Base-by-base conservation (phyloP, 2,329 filamentous ascomycete genomes). In the Aspergillus luchuensis region DNA sequence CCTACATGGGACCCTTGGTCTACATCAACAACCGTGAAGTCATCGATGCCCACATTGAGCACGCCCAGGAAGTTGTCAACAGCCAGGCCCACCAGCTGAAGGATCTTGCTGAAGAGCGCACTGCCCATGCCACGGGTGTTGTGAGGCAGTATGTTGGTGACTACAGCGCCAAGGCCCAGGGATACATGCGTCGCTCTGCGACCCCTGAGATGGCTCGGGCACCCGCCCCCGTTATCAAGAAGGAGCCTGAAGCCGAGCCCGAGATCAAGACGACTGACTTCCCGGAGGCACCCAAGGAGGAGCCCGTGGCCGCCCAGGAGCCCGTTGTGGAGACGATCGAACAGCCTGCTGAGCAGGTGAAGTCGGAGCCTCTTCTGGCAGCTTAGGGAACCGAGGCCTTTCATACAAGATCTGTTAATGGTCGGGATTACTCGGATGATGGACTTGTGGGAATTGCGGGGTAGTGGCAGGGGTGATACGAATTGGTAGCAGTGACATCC, bases 1-100 rank as follows among this genome's bases (percentile, higher is more conserved):
- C 84, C 70, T 89, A 86, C 78, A 78, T 88, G 58, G 82, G 79
- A 45, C 87, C 87, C 56, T 80, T 89, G 60, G 69, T 87, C 72
- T 89, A 89, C 79, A 81, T 88, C 70, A 82, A 81, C 78, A 88
- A 89, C 81, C 84, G 84, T 70, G 85, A 88, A 66, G 69, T 85
- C 66, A 88, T 89, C 66, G 86, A 89, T 68, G 77, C 79, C 58
- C 85, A 88, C 67, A 77, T 89, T 54, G 76, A 81, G 67, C 81
- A 85, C 67, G 79, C 80, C 47, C 78, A 82, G 69, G 73, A 82
- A 56, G 74, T 87, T 63, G 78, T 86, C 68, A 82, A 79, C 72
- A 76, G 83, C 68, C 87, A 89, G 73, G 82, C 86, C 33, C 79
- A 77, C 59, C 86, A 89, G 71, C 76, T 88, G 67, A 83, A 83